Evolutionary conservation across 805 yeast species (phyloP).

Genomic region (Metschnikowia drakensbergensis): DNA sequence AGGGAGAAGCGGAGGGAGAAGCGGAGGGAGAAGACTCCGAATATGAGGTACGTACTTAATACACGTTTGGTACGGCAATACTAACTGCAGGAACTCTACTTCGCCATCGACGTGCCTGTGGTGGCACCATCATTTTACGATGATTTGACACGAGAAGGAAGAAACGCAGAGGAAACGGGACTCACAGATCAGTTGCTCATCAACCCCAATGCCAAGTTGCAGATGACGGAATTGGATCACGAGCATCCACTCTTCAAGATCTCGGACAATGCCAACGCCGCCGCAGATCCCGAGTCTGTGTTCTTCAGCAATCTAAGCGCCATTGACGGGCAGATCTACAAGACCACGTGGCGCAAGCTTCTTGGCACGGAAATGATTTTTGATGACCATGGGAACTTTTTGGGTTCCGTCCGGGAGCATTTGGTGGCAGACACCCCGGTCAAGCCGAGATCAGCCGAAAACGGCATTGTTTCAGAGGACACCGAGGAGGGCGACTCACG

Average conservation of each 20-base stretch:
- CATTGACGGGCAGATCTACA: slow-evolving; percentile 50
- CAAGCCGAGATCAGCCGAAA: slow-evolving; percentile 7
- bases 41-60: slow-evolving; percentile 19
- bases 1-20: background rate
- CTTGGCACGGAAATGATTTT: slow-evolving; percentile 67
- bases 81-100: slow-evolving; percentile 23
- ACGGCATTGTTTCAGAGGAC: slow-evolving; percentile 17
- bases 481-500: slow-evolving; percentile 16
- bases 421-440: slow-evolving; percentile 27
- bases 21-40: background rate
- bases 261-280: slow-evolving; percentile 27
- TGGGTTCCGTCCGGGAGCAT: slow-evolving; percentile 40
- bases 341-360: slow-evolving; percentile 71
- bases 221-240: slow-evolving; percentile 32
- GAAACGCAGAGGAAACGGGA: slow-evolving; percentile 2
- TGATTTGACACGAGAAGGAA: slow-evolving; percentile 9
- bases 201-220: slow-evolving; percentile 40
- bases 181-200: slow-evolving; percentile 26
- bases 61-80: background rate
- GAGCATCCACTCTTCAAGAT: slow-evolving; percentile 35
- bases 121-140: slow-evolving; percentile 18
- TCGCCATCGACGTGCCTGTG: slow-evolving; percentile 24
- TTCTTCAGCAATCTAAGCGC: slow-evolving; percentile 28
- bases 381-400: slow-evolving; percentile 41
- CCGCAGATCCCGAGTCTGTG: slow-evolving; percentile 18